Evolutionary conservation across 2,329 filamentous ascomycete species (phyloP).

Genomic region (Gaeumannomyces sp.): DNA sequence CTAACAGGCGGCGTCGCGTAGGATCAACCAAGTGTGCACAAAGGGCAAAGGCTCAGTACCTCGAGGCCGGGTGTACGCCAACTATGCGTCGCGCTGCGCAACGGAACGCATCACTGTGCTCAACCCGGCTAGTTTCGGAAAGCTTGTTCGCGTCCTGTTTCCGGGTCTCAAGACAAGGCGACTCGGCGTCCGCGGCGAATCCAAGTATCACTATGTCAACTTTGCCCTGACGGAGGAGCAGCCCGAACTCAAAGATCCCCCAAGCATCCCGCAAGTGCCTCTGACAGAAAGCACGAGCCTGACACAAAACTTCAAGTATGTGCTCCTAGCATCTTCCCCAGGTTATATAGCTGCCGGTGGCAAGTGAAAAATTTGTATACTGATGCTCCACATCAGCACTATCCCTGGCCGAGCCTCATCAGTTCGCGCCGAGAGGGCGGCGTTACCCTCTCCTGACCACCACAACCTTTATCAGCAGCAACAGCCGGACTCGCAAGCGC

Average conservation of each 20-base stretch:
- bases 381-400: slow-evolving; percentile 20
- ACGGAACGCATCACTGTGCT: slow-evolving; percentile 90
- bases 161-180: slow-evolving; percentile 89
- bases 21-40: slow-evolving; percentile 68
- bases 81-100: slow-evolving; percentile 88
- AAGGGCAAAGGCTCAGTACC: slow-evolving; percentile 81
- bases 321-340: slow-evolving; percentile 9
- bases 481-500: slow-evolving; percentile 20
- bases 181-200: slow-evolving; percentile 89
- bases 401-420: slow-evolving; percentile 11
- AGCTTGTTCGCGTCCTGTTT: slow-evolving; percentile 92
- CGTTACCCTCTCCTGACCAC: slow-evolving; percentile 32
- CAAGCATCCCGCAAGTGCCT: slow-evolving; percentile 39
- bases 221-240: slow-evolving; percentile 56
- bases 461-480: slow-evolving; percentile 22
- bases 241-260: slow-evolving; percentile 38
- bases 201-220: slow-evolving; percentile 92
- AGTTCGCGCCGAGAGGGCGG: slow-evolving; percentile 24
- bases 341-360: neutral
- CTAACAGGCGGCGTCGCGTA: slow-evolving; percentile 26
- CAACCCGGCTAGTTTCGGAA: slow-evolving; percentile 96
- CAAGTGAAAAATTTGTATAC: neutral
- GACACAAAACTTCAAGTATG: slow-evolving; percentile 45
- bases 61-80: slow-evolving; percentile 86
- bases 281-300: slow-evolving; percentile 43